Percentiles rank a stretch among this genome's conserved stretches.
phyloP scores from a whole-genome alignment of 495 filamentous ascomycete species.

The Hypoxylon crocopeplum region DNA sequence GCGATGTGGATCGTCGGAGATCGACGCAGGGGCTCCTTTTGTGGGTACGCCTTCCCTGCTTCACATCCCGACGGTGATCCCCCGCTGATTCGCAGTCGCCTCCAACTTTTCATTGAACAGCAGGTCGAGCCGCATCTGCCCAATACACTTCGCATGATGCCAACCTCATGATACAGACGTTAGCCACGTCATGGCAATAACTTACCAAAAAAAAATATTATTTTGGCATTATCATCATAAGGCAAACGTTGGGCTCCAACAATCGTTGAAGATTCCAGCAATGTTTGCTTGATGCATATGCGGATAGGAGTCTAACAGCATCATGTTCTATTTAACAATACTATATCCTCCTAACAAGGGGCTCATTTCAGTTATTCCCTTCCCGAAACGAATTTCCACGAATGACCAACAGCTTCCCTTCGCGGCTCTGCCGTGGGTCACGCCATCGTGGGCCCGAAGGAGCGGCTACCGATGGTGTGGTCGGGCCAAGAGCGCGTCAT shows the following conservation, averaged over 20 bases:
- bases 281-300: background rate
- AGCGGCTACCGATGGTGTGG: conserved; percentile 29
- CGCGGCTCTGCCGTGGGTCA: conserved; percentile 28
- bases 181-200: no score
- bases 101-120: background rate
- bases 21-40: conserved; percentile 22
- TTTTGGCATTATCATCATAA: no score
- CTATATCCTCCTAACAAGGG: background rate
- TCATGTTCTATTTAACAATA: background rate
- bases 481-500: conserved; percentile 9
- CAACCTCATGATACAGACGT: no score
- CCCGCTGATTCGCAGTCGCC: conserved; percentile 25
- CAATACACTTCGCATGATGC: no score
- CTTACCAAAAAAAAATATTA: no score
- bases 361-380: conserved; percentile 4
- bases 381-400: conserved; percentile 8
- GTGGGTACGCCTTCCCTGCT: background rate
- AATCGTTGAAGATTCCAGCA: no score
- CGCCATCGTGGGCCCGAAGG: conserved; percentile 13
- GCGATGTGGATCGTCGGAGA: conserved; percentile 21
- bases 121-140: conserved; percentile 21
- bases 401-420: conserved; percentile 8
- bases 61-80: conserved; percentile 26
- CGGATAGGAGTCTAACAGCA: background rate
- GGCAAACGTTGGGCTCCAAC: no score